A percentile compares a stretch with the other conserved stretches of the same genome.
These are phyloP conservation scores for Microbotryum saponariae DNA, from an alignment of 1,284 basidiomycete species.

Conservation along the genomic window DNA sequence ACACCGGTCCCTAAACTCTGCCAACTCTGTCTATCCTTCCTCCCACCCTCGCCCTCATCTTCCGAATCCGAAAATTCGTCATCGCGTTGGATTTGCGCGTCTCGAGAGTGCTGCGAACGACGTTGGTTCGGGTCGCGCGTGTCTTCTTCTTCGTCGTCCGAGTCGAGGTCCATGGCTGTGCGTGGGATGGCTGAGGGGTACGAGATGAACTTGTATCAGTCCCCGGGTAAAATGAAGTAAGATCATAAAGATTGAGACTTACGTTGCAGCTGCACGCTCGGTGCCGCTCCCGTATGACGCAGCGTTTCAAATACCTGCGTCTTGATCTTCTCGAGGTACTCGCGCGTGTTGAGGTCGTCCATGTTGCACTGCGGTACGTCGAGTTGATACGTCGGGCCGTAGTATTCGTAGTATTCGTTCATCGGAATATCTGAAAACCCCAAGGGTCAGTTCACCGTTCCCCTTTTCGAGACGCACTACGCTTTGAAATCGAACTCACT, in stretches of 20 bases:
- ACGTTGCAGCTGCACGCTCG: constrained; percentile 83
- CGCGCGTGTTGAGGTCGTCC: constrained; percentile 87
- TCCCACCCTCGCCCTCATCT: constrained; percentile 70
- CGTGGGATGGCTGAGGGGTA: constrained; percentile 60
- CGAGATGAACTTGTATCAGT: too few relatives aligned
- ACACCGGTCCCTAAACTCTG: neutral
- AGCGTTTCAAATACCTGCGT: constrained; percentile 86
- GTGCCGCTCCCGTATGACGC: constrained; percentile 66
- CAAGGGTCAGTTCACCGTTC: neutral
- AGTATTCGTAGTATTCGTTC: constrained; percentile 99
- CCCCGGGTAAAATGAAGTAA: neutral
- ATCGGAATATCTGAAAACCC: constrained; percentile 69
- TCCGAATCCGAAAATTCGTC: constrained; percentile 51
- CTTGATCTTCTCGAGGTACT: constrained; percentile 89
- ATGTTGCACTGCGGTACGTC: constrained; percentile 94
- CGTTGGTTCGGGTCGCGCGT: constrained; percentile 39
- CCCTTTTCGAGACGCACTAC: neutral
- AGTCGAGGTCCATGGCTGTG: constrained; percentile 61
- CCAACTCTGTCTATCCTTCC: constrained; percentile 48
- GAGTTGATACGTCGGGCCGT: constrained; percentile 95
- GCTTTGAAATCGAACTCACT: constrained; percentile 48
- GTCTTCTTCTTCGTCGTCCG: constrained; percentile 66
- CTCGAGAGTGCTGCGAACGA: constrained; percentile 50
- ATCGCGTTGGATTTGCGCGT: constrained; percentile 59
- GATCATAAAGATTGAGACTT: constrained; percentile 30